Evolutionary conservation across 1,139 yeast genomes (phyloP).

Genomic region (Lodderomyces elongisporus): DNA sequence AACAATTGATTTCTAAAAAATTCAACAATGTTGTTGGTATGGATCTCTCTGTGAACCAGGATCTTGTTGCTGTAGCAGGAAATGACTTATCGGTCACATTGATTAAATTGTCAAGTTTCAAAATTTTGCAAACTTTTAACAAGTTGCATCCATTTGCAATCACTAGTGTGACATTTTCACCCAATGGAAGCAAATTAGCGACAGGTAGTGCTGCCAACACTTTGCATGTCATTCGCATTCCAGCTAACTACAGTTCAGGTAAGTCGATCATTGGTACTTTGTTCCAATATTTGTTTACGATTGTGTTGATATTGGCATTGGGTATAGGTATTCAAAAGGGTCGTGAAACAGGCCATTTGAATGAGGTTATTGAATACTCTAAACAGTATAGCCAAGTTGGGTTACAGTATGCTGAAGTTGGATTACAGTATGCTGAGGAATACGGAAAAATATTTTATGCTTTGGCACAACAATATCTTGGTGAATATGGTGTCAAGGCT

Average conservation of each 20-base stretch:
- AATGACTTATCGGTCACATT: conserved; percentile 67
- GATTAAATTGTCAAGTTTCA: conserved; percentile 47
- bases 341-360: conserved; percentile 35
- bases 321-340: conserved; percentile 41
- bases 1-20: conserved; percentile 45
- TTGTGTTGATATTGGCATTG: conserved; percentile 44
- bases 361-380: conserved; percentile 16
- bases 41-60: conserved; percentile 43
- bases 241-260: conserved; percentile 44
- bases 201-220: conserved; percentile 80
- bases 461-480: conserved; percentile 18
- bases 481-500: conserved; percentile 16
- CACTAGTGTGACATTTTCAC: conserved; percentile 67
- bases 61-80: conserved; percentile 67
- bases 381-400: conserved; percentile 19
- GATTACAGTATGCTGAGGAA: conserved; percentile 13
- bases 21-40: conserved; percentile 67
- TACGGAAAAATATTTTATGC: conserved; percentile 18
- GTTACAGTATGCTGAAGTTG: conserved; percentile 17
- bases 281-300: conserved; percentile 34
- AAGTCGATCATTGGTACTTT: conserved; percentile 41
- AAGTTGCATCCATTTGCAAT: conserved; percentile 78
- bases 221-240: conserved; percentile 58
- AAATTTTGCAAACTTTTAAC: conserved; percentile 44
- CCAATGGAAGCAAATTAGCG: conserved; percentile 64